Percentiles rank a stretch among this genome's conserved stretches.
Evolutionary conservation across 1,284 basidiomycete species (phyloP).

Genomic region (Papiliotrema fonsecae): DNA sequence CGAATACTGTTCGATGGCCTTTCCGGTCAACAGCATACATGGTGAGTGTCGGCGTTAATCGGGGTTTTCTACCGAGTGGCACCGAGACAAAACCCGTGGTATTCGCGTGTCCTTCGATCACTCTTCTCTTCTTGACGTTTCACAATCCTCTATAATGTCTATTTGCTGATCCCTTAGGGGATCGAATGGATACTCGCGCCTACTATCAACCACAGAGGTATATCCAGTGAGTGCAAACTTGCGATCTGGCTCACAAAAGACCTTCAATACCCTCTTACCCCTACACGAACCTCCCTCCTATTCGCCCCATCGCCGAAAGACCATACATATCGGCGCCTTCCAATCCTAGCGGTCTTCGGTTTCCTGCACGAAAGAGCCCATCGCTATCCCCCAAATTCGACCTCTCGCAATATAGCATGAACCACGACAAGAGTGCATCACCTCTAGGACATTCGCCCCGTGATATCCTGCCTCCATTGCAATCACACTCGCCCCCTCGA

Average conservation of each 20-base stretch:
- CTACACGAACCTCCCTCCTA: not conserved
- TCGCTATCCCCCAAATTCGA: conserved; percentile 1
- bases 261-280: not conserved
- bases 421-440: not conserved
- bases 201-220: not conserved
- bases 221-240: not conserved
- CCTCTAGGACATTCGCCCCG: not conserved
- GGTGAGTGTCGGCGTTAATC: not conserved
- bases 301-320: not conserved
- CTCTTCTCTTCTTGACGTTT: not conserved
- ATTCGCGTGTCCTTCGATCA: not conserved
- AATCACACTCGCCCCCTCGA: not conserved
- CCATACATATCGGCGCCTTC: not conserved
- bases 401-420: conserved; percentile 1
- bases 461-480: not conserved
- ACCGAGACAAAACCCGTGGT: not conserved
- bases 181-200: not conserved
- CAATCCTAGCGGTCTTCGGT: not conserved
- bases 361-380: not conserved
- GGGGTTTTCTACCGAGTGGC: not conserved
- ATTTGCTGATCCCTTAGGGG: conserved; percentile 1
- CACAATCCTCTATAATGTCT: not conserved
- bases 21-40: too few relatives aligned
- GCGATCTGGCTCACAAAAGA: not conserved
- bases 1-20: too few relatives aligned